A percentile compares a stretch with the other conserved stretches of the same genome.
phyloP scores from a whole-genome alignment of 495 filamentous ascomycete genomes.

The Glutinoglossum americanum region DNA sequence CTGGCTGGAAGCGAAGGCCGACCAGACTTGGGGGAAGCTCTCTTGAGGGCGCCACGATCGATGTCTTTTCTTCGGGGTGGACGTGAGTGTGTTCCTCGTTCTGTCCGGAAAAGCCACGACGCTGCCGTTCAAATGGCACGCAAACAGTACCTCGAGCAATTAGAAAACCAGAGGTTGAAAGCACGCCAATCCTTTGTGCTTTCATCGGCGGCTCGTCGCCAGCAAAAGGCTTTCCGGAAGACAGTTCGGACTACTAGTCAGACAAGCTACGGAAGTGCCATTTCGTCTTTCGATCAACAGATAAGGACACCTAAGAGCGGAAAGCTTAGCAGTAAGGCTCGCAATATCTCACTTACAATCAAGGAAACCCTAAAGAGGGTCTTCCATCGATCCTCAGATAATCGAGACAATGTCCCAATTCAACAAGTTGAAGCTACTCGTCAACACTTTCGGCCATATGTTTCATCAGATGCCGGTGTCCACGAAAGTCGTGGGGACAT shows the following conservation, averaged over 20 bases:
- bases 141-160: slow-evolving; percentile 23
- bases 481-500: slow-evolving; percentile 11
- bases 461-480: slow-evolving; percentile 7
- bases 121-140: slow-evolving; percentile 26
- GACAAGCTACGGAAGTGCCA: slow-evolving; percentile 15
- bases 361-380: slow-evolving; percentile 39
- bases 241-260: slow-evolving; percentile 32
- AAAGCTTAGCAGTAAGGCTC: slow-evolving; percentile 28
- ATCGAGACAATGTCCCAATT: slow-evolving; percentile 19
- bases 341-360: slow-evolving; percentile 37
- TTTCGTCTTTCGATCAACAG: slow-evolving; percentile 10
- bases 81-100: slow-evolving; percentile 7
- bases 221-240: slow-evolving; percentile 35
- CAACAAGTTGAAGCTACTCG: slow-evolving; percentile 30
- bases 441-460: slow-evolving; percentile 21
- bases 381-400: slow-evolving; percentile 27
- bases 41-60: neutral
- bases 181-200: slow-evolving; percentile 28
- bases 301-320: slow-evolving; percentile 11
- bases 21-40: neutral
- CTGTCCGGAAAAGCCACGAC: slow-evolving; percentile 17
- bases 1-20: neutral
- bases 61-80: slow-evolving; percentile 6
- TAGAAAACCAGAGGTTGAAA: slow-evolving; percentile 15
- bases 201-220: slow-evolving; percentile 19